These are phyloP conservation scores for Ophiostoma pallidulum DNA, from an alignment of 2,329 filamentous ascomycete genomes.

Conservation along the genomic window DNA sequence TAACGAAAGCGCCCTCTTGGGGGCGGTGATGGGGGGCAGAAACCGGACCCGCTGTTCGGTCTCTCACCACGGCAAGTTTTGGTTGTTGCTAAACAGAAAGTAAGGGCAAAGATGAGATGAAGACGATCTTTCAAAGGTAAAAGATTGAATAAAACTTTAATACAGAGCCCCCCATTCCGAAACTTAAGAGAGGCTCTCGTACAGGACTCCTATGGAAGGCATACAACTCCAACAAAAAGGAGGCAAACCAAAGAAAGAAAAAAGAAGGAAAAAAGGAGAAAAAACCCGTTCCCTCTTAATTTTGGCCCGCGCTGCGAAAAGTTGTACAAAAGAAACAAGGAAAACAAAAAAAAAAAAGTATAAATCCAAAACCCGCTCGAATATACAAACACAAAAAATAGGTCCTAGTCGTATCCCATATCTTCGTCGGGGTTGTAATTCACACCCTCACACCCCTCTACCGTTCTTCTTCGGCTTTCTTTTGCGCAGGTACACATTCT, in stretches of 20 bases:
- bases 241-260: not conserved
- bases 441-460: too few relatives aligned
- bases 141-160: too few relatives aligned
- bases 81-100: too few relatives aligned
- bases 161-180: too few relatives aligned
- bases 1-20: not conserved
- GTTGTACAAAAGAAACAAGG: not conserved
- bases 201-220: too few relatives aligned
- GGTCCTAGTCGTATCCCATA: not conserved
- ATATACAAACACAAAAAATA: not conserved
- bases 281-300: too few relatives aligned
- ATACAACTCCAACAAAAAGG: too few relatives aligned
- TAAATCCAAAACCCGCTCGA: not conserved
- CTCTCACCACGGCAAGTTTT: not conserved
- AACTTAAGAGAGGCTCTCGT: too few relatives aligned
- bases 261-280: not conserved
- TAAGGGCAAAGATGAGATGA: too few relatives aligned
- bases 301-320: too few relatives aligned
- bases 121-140: too few relatives aligned
- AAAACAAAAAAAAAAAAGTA: not conserved
- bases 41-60: not conserved
- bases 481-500: not conserved
- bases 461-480: not conserved
- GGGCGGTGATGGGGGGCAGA: constrained; percentile 15
- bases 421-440: not conserved